These are phyloP conservation scores for Cicer cuneatum DNA, from an alignment of 306 rosid genomes.

Conservation along the genomic window DNA sequence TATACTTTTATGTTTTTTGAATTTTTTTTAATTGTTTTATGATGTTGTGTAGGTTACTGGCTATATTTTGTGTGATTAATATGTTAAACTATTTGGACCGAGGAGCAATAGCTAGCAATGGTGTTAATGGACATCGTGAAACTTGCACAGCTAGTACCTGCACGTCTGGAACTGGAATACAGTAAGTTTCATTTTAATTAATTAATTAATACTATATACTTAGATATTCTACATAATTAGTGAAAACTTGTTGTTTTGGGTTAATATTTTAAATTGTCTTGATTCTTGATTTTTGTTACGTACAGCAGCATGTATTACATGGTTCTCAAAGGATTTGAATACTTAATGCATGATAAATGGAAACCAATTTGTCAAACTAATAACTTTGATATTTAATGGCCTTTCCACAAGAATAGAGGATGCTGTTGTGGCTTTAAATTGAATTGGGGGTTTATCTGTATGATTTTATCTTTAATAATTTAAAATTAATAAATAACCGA, in stretches of 20 bases:
- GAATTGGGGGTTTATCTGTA: not conserved
- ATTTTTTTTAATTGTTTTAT: conserved; percentile 11
- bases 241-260: not conserved
- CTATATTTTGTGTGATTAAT: conserved; percentile 75
- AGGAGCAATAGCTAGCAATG: conserved; percentile 96
- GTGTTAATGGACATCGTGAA: conserved; percentile 85
- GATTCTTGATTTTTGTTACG: too few species aligned
- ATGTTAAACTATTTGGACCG: conserved; percentile 90
- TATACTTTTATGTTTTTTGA: conserved; percentile 21
- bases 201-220: conserved; percentile 21
- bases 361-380: too few species aligned
- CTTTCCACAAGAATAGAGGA: not conserved
- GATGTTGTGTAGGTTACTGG: conserved; percentile 68
- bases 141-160: conserved; percentile 75
- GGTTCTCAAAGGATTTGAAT: too few species aligned
- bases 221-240: conserved; percentile 6
- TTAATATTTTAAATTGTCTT: not conserved
- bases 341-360: too few species aligned
- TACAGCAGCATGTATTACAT: too few species aligned
- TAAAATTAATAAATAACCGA: not conserved
- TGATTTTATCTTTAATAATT: not conserved
- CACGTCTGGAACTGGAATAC: conserved; percentile 81
- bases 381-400: too few species aligned
- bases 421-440: not conserved
- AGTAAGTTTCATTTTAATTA: conserved; percentile 57